A percentile compares a stretch with the other conserved stretches of the same genome.
Conservation (phyloP, 768 basidiomycete genomes). For the Tricholoma furcatifolium region DNA sequence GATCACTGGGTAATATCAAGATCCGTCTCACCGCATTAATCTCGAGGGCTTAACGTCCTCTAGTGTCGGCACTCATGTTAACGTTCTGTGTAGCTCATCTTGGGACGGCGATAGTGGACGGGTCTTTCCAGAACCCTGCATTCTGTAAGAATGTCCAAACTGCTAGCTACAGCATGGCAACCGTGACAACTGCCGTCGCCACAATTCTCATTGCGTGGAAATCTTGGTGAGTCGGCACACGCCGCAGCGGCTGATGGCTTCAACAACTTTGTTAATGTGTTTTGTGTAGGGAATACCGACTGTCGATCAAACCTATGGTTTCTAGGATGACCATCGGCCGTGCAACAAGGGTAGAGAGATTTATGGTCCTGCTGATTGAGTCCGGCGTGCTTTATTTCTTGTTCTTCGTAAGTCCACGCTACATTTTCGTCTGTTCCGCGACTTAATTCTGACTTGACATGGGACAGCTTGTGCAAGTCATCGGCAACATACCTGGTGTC, state of each 20-base stretch:
- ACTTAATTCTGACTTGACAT: too few relatives aligned
- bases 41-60: background rate
- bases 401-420: conserved; percentile 5
- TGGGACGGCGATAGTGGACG: conserved; percentile 7
- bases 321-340: background rate
- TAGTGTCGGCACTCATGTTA: conserved; percentile 5
- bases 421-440: background rate
- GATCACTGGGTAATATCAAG: background rate
- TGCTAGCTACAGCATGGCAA: conserved; percentile 2
- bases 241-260: background rate
- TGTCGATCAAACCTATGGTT: background rate
- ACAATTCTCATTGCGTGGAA: conserved; percentile 5
- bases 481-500: conserved; percentile 3
- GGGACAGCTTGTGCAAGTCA: conserved; percentile 7
- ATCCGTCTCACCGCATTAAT: background rate
- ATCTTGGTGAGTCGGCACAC: background rate
- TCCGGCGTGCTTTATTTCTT: conserved; percentile 10
- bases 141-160: conserved; percentile 10
- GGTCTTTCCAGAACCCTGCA: conserved; percentile 7
- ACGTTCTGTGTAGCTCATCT: conserved; percentile 7
- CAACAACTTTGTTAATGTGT: background rate
- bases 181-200: conserved; percentile 5
- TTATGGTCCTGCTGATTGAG: conserved; percentile 6
- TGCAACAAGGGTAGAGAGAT: background rate
- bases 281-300: conserved; percentile 1